A percentile compares a stretch with the other conserved stretches of the same genome.
Evolutionary conservation across 208 protist genomes (phyloP).

Genomic region (Borovskyia barvae): DNA sequence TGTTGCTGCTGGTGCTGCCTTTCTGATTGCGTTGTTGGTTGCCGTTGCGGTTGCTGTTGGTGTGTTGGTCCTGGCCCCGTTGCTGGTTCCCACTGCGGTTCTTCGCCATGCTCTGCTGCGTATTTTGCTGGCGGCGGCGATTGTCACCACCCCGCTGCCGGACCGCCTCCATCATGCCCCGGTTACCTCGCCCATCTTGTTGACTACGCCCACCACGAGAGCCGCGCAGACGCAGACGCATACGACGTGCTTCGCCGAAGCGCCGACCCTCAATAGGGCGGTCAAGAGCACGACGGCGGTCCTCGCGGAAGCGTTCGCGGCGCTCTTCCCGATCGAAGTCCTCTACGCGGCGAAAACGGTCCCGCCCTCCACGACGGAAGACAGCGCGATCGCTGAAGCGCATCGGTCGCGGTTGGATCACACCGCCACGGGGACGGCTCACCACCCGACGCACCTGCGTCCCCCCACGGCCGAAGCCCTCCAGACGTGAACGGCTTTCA

Average conservation of each 20-base stretch:
- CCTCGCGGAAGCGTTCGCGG: slow-evolving; percentile 48
- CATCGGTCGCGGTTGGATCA: background rate
- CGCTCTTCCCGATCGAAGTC: slow-evolving; percentile 66
- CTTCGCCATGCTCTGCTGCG: slow-evolving; percentile 10
- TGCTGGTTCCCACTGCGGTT: slow-evolving; percentile 8
- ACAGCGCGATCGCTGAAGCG: slow-evolving; percentile 70
- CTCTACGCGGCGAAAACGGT: slow-evolving; percentile 78
- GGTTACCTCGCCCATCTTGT: slow-evolving; percentile 3
- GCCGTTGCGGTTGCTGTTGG: slow-evolving; percentile 1
- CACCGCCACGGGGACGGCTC: slow-evolving; percentile 9
- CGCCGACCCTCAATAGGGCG: slow-evolving; percentile 2
- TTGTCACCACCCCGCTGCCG: slow-evolving; percentile 10
- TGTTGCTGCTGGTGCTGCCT: slow-evolving; percentile 9
- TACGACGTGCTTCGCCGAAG: slow-evolving; percentile 1
- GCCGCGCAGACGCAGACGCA: slow-evolving; percentile 17
- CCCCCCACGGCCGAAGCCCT: slow-evolving; percentile 84
- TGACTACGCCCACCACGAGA: slow-evolving; percentile 6
- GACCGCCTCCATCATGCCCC: slow-evolving; percentile 11
- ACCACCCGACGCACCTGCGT: slow-evolving; percentile 57
- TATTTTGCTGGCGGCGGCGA: slow-evolving; percentile 4
- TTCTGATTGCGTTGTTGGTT: slow-evolving; percentile 1
- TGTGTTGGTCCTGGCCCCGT: slow-evolving; percentile 8
- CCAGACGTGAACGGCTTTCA: slow-evolving; percentile 58
- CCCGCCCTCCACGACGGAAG: slow-evolving; percentile 54
- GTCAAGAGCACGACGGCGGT: slow-evolving; percentile 13